Conservation (phyloP, 148 eudicot species). For the Pouteria glomerata region DNA sequence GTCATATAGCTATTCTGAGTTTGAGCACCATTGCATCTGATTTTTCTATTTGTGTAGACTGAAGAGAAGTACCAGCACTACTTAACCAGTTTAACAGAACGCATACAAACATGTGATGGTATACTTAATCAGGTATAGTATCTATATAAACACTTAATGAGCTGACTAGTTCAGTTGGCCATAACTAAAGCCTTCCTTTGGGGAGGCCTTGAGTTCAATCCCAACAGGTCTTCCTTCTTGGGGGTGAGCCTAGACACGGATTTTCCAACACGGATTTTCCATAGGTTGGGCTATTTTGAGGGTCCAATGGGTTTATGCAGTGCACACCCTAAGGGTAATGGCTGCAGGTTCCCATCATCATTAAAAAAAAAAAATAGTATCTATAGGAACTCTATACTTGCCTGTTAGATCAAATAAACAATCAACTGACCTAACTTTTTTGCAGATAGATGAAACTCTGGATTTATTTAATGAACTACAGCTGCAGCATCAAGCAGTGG, state of each 20-base stretch:
- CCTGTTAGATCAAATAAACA: neutral
- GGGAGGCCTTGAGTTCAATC: too few relatives aligned
- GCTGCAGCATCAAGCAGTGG: conserved; percentile 93
- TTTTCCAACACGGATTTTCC: too few relatives aligned
- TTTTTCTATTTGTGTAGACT: conserved; percentile 49
- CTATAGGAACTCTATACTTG: neutral
- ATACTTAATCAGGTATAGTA: conserved; percentile 73
- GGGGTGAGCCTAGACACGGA: too few relatives aligned
- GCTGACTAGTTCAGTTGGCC: too few relatives aligned
- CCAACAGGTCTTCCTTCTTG: too few relatives aligned
- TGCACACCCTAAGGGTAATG: too few relatives aligned
- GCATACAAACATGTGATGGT: conserved; percentile 82
- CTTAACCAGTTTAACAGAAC: conserved; percentile 73
- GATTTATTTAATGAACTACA: conserved; percentile 88
- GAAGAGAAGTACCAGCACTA: conserved; percentile 98
- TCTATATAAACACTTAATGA: neutral
- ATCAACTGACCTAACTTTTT: conserved; percentile 14
- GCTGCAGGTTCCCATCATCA: too few relatives aligned
- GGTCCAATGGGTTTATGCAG: too few relatives aligned
- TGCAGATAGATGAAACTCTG: conserved; percentile 95
- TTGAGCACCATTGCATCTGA: conserved; percentile 18
- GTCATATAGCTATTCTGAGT: neutral
- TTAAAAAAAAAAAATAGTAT: too few relatives aligned
- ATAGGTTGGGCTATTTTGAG: neutral
- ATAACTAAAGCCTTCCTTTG: too few relatives aligned